These are phyloP conservation scores for Eremothecium gossypii DNA, from an alignment of 1,139 yeast species.

Conservation along the genomic window DNA sequence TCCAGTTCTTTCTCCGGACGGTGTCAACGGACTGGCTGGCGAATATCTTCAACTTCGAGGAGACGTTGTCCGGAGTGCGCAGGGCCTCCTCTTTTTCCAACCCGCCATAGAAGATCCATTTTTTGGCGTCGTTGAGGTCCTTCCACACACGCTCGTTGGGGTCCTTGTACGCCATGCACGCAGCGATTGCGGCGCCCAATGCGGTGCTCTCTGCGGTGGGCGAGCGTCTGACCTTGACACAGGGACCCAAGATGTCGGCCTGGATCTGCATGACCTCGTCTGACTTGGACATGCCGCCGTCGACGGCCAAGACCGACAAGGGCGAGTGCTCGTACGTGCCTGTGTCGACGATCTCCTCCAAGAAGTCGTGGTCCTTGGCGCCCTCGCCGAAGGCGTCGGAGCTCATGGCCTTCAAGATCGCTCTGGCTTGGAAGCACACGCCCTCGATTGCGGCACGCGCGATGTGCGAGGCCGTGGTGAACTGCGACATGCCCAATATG, in stretches of 20 bases:
- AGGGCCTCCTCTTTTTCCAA: conserved; percentile 24
- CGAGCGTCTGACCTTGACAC: conserved; percentile 76
- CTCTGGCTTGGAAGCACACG: conserved; percentile 88
- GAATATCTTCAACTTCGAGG: conserved; percentile 32
- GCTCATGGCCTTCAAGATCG: conserved; percentile 85
- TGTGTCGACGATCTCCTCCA: conserved; percentile 31
- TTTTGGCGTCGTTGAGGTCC: conserved; percentile 54
- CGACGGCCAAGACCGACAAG: conserved; percentile 61
- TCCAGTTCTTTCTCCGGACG: conserved; percentile 58
- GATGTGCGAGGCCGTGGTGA: conserved; percentile 76
- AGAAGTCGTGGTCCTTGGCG: conserved; percentile 29
- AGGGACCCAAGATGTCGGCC: conserved; percentile 80
- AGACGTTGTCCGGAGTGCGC: conserved; percentile 7
- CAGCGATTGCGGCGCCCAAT: conserved; percentile 92
- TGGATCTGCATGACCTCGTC: conserved; percentile 91
- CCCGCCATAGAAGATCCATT: conserved; percentile 27
- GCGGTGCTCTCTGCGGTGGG: conserved; percentile 88
- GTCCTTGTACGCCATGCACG: conserved; percentile 63
- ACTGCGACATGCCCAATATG: conserved; percentile 85
- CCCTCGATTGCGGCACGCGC: conserved; percentile 95
- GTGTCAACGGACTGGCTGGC: conserved; percentile 49
- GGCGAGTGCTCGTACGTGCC: conserved; percentile 36
- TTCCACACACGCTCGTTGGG: conserved; percentile 59
- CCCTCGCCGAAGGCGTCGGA: conserved; percentile 56
- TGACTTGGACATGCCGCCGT: conserved; percentile 93